Evolutionary conservation across 2,329 filamentous ascomycete species (phyloP), one percentile per base, ranked within the genome.

Genomic region (Alternaria panax): DNA sequence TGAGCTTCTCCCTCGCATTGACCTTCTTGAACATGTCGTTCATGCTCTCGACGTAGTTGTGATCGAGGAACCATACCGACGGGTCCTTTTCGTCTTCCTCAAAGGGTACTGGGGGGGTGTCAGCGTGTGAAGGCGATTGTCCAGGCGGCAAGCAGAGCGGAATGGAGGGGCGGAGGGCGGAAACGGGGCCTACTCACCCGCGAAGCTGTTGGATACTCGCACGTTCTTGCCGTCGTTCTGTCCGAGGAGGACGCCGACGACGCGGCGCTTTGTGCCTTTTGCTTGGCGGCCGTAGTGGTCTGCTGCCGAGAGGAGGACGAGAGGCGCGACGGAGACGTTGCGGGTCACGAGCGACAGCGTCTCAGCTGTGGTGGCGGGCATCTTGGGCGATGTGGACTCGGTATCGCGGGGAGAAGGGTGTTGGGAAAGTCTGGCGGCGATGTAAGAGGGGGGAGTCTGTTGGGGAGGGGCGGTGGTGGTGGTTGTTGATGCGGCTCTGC

Each of bases 11-110:
- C 66, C 92, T 86, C 62, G 95, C 95, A 83, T 99, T 99, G 85
- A 99, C 93, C 84, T 98, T 98, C 86, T 99, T 99, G 87, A 99
- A 99, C 95, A 99, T 99, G 81, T 98, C 95, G 83, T 95, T 96
- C 95, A 99, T 99, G 71, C 90, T 92, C 82, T 99, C 95, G 80
- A 99, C 92, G 76, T 97, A 99, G 86, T 98, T 98, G 86, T 99
- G 95, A 80, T 99, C 95, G 67, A 99, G 83, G 79, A 98, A 99
- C 95, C 95, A 99, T 77, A 99, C 95, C 34, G 94, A 96, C 4
- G 94, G 94, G 78, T 99, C 93, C 82, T 96, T 97, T 75, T 97
- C 95, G 79, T 99, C 95, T 83, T 99, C 95, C 81, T 99, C 95
- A 76, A 99, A 99, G 1, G 95, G 95, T 45, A 98, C 95, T 97